Evolutionary conservation across 176 grass and related monocot species (phyloP).

Genomic region (Neostapfia colusana): DNA sequence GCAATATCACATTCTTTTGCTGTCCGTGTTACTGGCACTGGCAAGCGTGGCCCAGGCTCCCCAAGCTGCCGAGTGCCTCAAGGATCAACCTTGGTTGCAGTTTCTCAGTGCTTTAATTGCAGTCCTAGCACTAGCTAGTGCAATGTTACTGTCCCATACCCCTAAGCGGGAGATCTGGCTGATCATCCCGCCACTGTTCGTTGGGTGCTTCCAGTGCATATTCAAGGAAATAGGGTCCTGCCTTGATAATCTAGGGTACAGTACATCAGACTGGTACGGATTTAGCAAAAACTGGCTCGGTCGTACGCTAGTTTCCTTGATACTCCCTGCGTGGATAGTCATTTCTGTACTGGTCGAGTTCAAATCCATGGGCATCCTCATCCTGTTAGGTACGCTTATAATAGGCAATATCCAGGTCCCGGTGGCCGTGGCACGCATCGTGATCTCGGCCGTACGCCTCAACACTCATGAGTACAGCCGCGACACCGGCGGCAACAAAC

Average conservation of each 20-base stretch:
- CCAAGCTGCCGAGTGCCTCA: background rate
- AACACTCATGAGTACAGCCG: background rate
- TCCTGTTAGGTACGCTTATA: background rate
- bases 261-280: no score
- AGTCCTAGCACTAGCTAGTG: background rate
- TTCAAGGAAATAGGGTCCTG: background rate
- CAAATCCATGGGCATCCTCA: background rate
- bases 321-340: background rate
- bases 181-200: background rate
- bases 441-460: background rate
- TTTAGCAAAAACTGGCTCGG: background rate
- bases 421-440: background rate
- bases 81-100: background rate
- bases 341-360: background rate
- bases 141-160: background rate
- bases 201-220: background rate
- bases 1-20: background rate
- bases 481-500: no score
- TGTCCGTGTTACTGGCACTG: background rate
- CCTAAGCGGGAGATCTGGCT: background rate
- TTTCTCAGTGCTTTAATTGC: background rate
- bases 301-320: background rate
- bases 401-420: constrained; percentile 15
- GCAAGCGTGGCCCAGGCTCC: background rate
- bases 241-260: background rate